Evolutionary conservation across 2,329 filamentous ascomycete genomes (phyloP).

Genomic region (Trichophyton simii): DNA sequence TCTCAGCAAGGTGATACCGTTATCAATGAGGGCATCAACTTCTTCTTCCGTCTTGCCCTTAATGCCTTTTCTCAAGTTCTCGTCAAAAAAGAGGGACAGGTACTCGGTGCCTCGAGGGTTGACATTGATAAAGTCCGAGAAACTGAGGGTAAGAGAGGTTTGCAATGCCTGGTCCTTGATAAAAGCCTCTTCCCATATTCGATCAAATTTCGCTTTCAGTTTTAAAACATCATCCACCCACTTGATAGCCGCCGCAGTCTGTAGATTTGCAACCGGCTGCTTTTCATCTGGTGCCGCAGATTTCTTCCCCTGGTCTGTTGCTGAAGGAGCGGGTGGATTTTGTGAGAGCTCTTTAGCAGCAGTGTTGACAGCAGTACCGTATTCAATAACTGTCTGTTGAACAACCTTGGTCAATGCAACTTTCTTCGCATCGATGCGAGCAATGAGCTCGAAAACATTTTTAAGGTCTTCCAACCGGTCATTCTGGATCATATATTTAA

Average conservation of each 20-base stretch:
- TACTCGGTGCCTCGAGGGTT: slow-evolving; percentile 79
- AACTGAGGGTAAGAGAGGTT: slow-evolving; percentile 71
- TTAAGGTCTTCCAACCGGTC: slow-evolving; percentile 65
- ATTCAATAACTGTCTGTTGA: slow-evolving; percentile 60
- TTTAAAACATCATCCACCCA: slow-evolving; percentile 87
- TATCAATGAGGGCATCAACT: slow-evolving; percentile 71
- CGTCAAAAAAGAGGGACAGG: slow-evolving; percentile 91
- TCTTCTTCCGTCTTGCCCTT: slow-evolving; percentile 85
- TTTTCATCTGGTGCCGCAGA: slow-evolving; percentile 36
- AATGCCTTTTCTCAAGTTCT: slow-evolving; percentile 86
- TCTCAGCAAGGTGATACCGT: slow-evolving; percentile 74
- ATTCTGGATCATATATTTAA: slow-evolving; percentile 84
- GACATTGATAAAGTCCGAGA: slow-evolving; percentile 86
- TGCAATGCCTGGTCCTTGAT: slow-evolving; percentile 63
- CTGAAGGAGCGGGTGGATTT: slow-evolving; percentile 35
- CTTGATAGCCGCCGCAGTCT: slow-evolving; percentile 75
- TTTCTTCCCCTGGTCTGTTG: slow-evolving; percentile 35
- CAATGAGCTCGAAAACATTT: slow-evolving; percentile 69
- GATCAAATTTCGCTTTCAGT: slow-evolving; percentile 83
- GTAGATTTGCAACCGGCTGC: slow-evolving; percentile 53
- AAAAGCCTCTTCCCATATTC: slow-evolving; percentile 62
- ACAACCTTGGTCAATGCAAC: slow-evolving; percentile 56
- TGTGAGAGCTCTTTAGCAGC: slow-evolving; percentile 43
- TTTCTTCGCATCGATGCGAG: slow-evolving; percentile 64
- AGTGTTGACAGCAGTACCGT: slow-evolving; percentile 72